These are phyloP conservation scores for Diplodia sapinea DNA, from an alignment of 2,329 filamentous ascomycete species.

Conservation along the genomic window DNA sequence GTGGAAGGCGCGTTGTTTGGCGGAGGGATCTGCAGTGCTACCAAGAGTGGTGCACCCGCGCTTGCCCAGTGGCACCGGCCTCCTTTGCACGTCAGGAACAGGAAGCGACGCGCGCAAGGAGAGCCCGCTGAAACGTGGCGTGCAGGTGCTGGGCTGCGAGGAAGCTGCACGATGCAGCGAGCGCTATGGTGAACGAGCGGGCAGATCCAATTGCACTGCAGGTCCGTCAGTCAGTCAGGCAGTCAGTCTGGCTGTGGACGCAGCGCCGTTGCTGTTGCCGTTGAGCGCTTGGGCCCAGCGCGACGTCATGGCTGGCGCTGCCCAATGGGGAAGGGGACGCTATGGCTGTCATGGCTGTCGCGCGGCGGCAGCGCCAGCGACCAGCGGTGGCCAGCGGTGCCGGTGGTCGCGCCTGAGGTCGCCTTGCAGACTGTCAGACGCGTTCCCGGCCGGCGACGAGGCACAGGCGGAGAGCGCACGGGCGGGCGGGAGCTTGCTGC, in stretches of 20 bases:
- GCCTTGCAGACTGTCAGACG: constrained; percentile 28
- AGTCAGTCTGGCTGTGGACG: not conserved
- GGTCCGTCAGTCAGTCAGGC: not conserved
- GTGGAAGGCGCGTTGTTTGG: constrained; percentile 28
- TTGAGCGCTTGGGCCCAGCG: not conserved
- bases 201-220: not conserved
- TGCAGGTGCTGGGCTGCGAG: constrained; percentile 21
- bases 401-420: not conserved
- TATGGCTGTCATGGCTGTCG: no score
- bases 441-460: constrained; percentile 7
- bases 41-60: constrained; percentile 3
- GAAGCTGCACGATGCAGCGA: not conserved
- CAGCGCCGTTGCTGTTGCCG: not conserved
- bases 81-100: constrained; percentile 27
- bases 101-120: constrained; percentile 25
- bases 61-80: constrained; percentile 17
- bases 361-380: not conserved
- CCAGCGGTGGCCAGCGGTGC: not conserved
- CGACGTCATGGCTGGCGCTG: constrained; percentile 17
- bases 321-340: constrained; percentile 1
- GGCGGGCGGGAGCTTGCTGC: not conserved
- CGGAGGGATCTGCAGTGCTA: constrained; percentile 19
- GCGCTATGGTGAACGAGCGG: constrained; percentile 3
- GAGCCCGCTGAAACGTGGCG: constrained; percentile 27
- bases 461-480: constrained; percentile 25